phyloP scores from a whole-genome alignment of 1,284 basidiomycete species.

The Leccinum cinnamomeum region DNA sequence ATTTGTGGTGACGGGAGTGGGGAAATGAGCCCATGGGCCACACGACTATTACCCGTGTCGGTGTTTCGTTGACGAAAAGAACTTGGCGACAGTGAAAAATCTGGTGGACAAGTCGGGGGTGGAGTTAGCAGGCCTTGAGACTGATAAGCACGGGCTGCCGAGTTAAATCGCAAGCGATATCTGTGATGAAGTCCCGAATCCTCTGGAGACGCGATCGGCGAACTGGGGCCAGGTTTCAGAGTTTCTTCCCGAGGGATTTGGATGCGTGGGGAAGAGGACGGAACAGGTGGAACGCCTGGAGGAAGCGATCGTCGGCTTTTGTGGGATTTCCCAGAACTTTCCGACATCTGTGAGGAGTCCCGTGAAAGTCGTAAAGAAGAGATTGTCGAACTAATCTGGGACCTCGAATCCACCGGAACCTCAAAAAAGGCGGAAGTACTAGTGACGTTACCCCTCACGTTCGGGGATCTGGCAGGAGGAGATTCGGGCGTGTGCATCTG shows the following conservation, averaged over 20 bases:
- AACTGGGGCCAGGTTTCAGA: slow-evolving; percentile 7
- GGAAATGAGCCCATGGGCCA: background rate
- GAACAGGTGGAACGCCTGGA: background rate
- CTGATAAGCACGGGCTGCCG: slow-evolving; percentile 1
- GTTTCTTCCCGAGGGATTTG: slow-evolving; percentile 18
- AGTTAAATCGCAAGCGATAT: slow-evolving; percentile 12
- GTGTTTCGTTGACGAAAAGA: background rate
- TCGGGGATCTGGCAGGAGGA: background rate
- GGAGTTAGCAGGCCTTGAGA: slow-evolving; percentile 9
- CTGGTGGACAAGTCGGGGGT: slow-evolving; percentile 9
- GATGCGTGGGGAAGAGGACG: slow-evolving; percentile 15
- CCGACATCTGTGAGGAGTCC: slow-evolving; percentile 8
- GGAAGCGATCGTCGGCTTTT: slow-evolving; percentile 4
- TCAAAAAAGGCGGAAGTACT: slow-evolving; percentile 1
- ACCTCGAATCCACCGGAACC: background rate
- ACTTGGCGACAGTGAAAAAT: background rate
- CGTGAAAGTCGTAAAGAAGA: slow-evolving; percentile 7
- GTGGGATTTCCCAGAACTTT: background rate
- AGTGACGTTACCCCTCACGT: background rate
- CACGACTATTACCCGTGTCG: background rate
- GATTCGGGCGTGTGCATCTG: background rate
- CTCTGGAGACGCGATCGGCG: slow-evolving; percentile 21
- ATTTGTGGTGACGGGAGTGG: background rate
- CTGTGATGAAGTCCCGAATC: slow-evolving; percentile 10
- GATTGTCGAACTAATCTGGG: background rate